These are phyloP conservation scores for Niebla homalea DNA, from an alignment of 495 filamentous ascomycete genomes.

Conservation along the genomic window DNA sequence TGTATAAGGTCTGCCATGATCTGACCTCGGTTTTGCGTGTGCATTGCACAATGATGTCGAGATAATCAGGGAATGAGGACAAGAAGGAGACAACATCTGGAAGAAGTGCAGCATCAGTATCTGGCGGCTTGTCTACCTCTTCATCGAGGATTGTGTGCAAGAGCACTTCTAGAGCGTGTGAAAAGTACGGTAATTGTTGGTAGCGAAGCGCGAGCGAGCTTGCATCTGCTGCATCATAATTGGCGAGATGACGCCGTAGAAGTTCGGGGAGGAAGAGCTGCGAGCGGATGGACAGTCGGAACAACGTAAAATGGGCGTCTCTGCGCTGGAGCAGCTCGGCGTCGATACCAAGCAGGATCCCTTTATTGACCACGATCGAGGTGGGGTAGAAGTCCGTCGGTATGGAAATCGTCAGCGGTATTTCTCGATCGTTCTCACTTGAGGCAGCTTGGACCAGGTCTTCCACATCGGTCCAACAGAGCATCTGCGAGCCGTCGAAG, in stretches of 20 bases:
- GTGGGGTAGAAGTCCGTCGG: conserved; percentile 84
- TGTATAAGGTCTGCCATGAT: conserved; percentile 88
- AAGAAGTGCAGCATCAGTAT: conserved; percentile 59
- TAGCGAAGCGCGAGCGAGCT: conserved; percentile 69
- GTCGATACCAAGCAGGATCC: conserved; percentile 80
- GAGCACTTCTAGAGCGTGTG: conserved; percentile 83
- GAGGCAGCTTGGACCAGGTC: conserved; percentile 61
- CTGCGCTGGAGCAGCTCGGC: conserved; percentile 82
- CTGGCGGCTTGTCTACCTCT: conserved; percentile 68
- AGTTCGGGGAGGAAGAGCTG: conserved; percentile 85
- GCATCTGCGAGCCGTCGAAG: conserved; percentile 71
- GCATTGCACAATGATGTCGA: conserved; percentile 94
- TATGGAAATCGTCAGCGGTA: conserved; percentile 44
- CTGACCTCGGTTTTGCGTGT: conserved; percentile 94
- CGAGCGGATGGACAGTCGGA: conserved; percentile 71
- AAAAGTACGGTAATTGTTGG: conserved; percentile 73
- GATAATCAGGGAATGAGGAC: conserved; percentile 75
- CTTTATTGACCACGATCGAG: conserved; percentile 71
- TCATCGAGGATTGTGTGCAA: conserved; percentile 90
- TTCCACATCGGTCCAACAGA: conserved; percentile 84
- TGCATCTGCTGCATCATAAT: conserved; percentile 60
- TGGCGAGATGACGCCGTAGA: conserved; percentile 58
- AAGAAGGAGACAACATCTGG: conserved; percentile 81
- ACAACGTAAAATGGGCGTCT: conserved; percentile 75
- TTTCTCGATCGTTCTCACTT: conserved; percentile 35